Evolutionary conservation across 1,284 basidiomycete species (phyloP).

Genomic region (Neolentinus lepideus): DNA sequence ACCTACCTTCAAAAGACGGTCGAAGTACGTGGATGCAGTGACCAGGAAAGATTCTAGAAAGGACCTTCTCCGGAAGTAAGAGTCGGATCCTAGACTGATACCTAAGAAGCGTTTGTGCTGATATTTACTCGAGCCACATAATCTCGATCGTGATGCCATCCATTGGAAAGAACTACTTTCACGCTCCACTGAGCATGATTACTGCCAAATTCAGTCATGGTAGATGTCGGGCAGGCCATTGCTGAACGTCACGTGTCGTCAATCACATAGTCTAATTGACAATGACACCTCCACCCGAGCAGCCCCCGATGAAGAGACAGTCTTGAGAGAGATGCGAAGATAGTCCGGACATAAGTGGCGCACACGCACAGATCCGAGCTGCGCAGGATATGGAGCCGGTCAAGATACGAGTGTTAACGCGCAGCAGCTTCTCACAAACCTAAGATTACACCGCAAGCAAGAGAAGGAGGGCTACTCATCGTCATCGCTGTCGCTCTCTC

Average conservation of each 20-base stretch:
- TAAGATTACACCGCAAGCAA: neutral
- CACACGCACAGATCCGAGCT: too few species aligned
- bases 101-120: neutral
- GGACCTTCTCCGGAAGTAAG: neutral
- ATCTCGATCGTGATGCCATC: neutral
- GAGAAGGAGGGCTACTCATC: neutral
- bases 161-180: neutral
- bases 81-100: neutral
- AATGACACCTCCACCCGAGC: neutral
- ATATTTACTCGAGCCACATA: neutral
- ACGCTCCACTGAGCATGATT: too few species aligned
- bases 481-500: neutral
- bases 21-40: neutral
- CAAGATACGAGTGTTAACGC: neutral
- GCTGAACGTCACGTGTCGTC: neutral
- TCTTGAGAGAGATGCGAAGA: neutral
- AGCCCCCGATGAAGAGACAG: neutral
- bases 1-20: neutral
- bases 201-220: too few species aligned
- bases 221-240: too few species aligned
- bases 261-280: neutral
- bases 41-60: neutral
- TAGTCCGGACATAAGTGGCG: neutral
- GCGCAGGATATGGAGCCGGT: too few species aligned
- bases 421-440: neutral